Evolutionary conservation across 2,329 filamentous ascomycete genomes (phyloP), one percentile per base, ranked within the genome.

Genomic region (Stenocarpella maydis): DNA sequence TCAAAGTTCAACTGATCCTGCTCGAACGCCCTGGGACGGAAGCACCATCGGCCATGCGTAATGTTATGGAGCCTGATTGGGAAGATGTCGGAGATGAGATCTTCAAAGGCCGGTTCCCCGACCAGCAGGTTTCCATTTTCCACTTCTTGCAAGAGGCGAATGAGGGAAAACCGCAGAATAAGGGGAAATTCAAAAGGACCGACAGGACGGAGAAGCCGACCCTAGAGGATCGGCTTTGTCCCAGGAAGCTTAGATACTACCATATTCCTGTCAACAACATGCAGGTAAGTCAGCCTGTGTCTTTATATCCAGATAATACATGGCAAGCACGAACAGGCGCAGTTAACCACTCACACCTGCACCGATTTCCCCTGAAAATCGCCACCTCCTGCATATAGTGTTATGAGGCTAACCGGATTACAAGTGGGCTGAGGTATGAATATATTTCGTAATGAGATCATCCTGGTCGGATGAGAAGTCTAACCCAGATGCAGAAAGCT

Each of bases 361-460:
- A 26, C 47, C 3, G 12, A 8, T n/a, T 10, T 6, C n/a, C 2
- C 19, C 41, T 15, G 14, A 14, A 24, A 37, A 14, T 19, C 10
- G 14, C 14, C 3, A 6, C 47, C 5, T 34, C 31, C 41, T 47
- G 12, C 24, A 10, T 4, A 10, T 4, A 10, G 14, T 12, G 28
- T 4, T 4, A 9, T 9, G 21, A 47, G 17, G 31, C 45, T 66
- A 24, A 43, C 45, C 67, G 9, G 41, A 41, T 24, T 26, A 26
- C 37, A 1, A 78, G 76, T 78, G 75, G 75, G 72, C 73, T 2
- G 76, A 78, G 72, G 77, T 76, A 69, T 1, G 66, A 26, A n/a
- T 17, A 43, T 21, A 9, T 31, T 47, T 10, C 17, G 17, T 5
- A 24, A 4, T 17, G 14, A 24, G 28, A 8, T 3, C 17, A 17